A percentile compares a stretch with the other conserved stretches of the same genome.
These are phyloP conservation scores for Ceraceosorus bombacis DNA, from an alignment of 1,284 basidiomycete species.

Conservation along the genomic window DNA sequence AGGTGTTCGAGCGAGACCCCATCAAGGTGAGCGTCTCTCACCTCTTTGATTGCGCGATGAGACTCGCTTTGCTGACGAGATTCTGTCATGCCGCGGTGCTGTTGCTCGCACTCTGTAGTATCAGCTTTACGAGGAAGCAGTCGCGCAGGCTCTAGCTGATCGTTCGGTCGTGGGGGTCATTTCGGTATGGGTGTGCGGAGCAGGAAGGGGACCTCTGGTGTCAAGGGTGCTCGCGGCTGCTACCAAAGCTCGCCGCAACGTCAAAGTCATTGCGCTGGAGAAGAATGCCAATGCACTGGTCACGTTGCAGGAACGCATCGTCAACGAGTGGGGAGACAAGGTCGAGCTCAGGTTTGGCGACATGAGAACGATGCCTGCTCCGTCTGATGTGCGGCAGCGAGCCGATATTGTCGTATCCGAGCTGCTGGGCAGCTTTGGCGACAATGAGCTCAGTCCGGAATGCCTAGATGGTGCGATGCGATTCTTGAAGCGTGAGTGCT, in stretches of 20 bases:
- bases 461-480: conserved; percentile 91
- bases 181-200: conserved; percentile 67
- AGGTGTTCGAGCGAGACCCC: conserved; percentile 95
- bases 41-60: too few relatives aligned
- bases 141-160: conserved; percentile 58
- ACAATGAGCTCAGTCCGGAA: conserved; percentile 96
- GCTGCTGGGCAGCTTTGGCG: conserved; percentile 90
- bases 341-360: conserved; percentile 84
- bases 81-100: too few relatives aligned
- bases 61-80: too few relatives aligned
- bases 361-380: conserved; percentile 67
- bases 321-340: conserved; percentile 64
- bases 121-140: conserved; percentile 76
- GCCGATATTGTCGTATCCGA: conserved; percentile 94
- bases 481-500: conserved; percentile 49
- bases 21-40: conserved; percentile 51
- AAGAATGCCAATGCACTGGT: conserved; percentile 61
- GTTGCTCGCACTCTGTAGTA: conserved; percentile 59
- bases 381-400: conserved; percentile 55
- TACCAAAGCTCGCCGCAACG: conserved; percentile 58
- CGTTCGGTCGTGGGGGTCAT: conserved; percentile 67
- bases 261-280: conserved; percentile 74
- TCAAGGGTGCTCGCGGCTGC: conserved; percentile 73
- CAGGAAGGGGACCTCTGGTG: conserved; percentile 90
- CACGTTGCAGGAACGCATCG: conserved; percentile 36